phyloP scores from a whole-genome alignment of 345 rosid species.

The Brassica juncea region DNA sequence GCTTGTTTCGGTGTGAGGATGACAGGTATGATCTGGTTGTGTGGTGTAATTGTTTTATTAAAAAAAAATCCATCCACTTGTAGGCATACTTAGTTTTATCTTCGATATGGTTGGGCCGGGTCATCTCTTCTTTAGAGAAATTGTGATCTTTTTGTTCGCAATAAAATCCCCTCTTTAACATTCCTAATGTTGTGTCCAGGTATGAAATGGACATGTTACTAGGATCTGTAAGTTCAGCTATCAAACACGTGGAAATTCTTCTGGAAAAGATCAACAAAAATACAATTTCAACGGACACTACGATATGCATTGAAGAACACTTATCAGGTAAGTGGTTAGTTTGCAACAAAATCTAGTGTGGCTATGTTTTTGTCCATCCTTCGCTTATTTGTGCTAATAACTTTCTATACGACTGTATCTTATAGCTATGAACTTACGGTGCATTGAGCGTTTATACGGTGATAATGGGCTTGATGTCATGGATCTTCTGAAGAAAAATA shows the following conservation, averaged over 20 bases:
- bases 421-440: constrained; percentile 83
- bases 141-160: constrained; percentile 6
- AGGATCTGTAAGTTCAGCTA: constrained; percentile 82
- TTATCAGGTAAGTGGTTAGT: constrained; percentile 59
- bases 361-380: constrained; percentile 6
- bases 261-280: constrained; percentile 73
- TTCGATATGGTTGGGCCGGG: no score
- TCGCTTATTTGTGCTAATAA: constrained; percentile 12
- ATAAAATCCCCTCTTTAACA: not conserved
- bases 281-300: constrained; percentile 51
- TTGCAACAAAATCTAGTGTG: constrained; percentile 16
- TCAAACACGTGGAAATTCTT: constrained; percentile 75
- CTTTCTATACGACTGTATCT: constrained; percentile 36
- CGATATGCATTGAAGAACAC: constrained; percentile 67
- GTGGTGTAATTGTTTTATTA: no score
- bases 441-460: constrained; percentile 91
- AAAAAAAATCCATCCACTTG: no score
- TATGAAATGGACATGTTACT: constrained; percentile 97
- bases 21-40: constrained; percentile 64
- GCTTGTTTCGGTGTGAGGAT: constrained; percentile 96
- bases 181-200: constrained; percentile 53
- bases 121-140: not conserved
- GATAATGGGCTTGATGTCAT: constrained; percentile 97
- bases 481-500: constrained; percentile 84
- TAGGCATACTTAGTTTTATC: no score